phyloP scores from a whole-genome alignment of 352 stramenopile species.

The Pythium grandisporangium region DNA sequence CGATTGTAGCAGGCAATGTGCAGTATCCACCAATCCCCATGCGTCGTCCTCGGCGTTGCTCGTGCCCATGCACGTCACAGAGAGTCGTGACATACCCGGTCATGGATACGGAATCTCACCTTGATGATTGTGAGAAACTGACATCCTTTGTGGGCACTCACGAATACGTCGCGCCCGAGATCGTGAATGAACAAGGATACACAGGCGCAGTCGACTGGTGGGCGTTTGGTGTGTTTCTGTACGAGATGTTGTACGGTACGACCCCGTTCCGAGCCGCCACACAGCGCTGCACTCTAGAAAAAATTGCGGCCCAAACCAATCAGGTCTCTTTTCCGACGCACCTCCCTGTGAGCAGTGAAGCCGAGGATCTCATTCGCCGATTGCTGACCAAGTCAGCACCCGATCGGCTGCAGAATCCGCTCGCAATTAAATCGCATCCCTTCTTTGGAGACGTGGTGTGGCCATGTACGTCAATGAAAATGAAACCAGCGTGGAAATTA shows the following conservation, averaged over 20 bases:
- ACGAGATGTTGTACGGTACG: slow-evolving; percentile 46
- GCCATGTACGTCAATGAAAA: slow-evolving; percentile 73
- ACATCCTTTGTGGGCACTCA: slow-evolving; percentile 52
- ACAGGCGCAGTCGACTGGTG: slow-evolving; percentile 56
- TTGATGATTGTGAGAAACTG: slow-evolving; percentile 22
- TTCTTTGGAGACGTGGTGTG: slow-evolving; percentile 89
- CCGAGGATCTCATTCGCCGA: slow-evolving; percentile 63
- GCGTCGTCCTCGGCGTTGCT: slow-evolving; percentile 10
- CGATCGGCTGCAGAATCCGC: slow-evolving; percentile 82
- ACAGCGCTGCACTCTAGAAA: slow-evolving; percentile 35
- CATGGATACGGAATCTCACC: slow-evolving; percentile 44
- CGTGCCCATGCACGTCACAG: slow-evolving; percentile 13
- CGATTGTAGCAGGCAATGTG: not conserved
- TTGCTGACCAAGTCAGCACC: slow-evolving; percentile 20
- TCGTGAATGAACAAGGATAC: slow-evolving; percentile 53
- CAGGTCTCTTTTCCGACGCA: slow-evolving; percentile 47
- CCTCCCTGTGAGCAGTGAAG: slow-evolving; percentile 40
- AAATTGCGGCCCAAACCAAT: slow-evolving; percentile 30
- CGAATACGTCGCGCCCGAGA: slow-evolving; percentile 56
- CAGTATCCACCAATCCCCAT: too few relatives aligned
- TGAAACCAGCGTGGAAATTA: too few relatives aligned
- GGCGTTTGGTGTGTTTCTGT: slow-evolving; percentile 53
- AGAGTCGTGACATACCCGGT: slow-evolving; percentile 19
- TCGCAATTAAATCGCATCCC: slow-evolving; percentile 88
- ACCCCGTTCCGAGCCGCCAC: slow-evolving; percentile 40